A percentile compares a stretch with the other conserved stretches of the same genome.
Conservation (phyloP, 139 green algal genomes). For the Edaphochlamys debaryana region DNA sequence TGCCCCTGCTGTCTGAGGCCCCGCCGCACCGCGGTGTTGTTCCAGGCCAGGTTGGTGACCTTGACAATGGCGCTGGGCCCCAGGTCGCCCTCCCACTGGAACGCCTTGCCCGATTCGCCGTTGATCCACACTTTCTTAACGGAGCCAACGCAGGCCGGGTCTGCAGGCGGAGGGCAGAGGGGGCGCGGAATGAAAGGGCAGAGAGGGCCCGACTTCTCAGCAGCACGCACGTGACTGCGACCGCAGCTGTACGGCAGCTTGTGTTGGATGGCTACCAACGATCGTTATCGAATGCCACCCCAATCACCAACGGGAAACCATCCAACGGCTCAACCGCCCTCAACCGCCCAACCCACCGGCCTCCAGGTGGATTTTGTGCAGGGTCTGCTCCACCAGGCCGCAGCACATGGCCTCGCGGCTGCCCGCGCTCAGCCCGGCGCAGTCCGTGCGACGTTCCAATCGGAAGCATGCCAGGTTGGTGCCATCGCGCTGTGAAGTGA, state of each 20-base stretch:
- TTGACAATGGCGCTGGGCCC: neutral
- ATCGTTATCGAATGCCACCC: no score
- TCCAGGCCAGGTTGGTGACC: neutral
- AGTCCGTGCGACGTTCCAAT: neutral
- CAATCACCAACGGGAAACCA: no score
- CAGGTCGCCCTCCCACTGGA: neutral
- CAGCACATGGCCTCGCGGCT: neutral
- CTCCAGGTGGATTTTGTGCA: slow-evolving; percentile 25
- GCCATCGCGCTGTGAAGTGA: no score
- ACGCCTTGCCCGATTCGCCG: neutral
- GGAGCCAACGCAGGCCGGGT: neutral
- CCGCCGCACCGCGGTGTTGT: no score
- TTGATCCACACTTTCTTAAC: neutral
- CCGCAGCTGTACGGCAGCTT: no score
- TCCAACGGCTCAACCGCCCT: no score
- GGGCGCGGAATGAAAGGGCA: no score
- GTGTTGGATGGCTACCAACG: no score
- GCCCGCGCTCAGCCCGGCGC: neutral
- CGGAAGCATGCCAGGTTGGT: neutral
- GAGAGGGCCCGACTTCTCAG: no score
- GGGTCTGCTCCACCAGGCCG: neutral
- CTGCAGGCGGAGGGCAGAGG: neutral
- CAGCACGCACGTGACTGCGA: no score
- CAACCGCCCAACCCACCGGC: neutral
- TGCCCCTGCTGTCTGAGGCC: no score